Evolutionary conservation across 2,329 filamentous ascomycete species (phyloP).

Genomic region (Fusarium metavorans): DNA sequence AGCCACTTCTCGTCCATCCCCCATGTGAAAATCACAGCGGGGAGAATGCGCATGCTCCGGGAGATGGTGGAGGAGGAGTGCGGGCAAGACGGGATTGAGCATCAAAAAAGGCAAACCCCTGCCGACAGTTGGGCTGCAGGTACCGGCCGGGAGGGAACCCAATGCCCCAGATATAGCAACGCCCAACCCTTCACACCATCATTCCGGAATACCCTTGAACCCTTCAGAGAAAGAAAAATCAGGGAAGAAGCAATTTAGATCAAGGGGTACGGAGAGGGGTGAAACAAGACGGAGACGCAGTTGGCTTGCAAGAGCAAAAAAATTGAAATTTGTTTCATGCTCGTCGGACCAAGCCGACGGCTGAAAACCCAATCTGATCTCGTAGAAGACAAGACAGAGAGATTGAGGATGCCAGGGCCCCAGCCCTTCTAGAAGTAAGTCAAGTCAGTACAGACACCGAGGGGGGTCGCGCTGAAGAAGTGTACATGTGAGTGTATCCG

Average conservation of each 20-base stretch:
- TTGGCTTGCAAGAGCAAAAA: constrained; percentile 8
- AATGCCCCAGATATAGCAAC: constrained; percentile 27
- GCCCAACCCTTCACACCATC: constrained; percentile 35
- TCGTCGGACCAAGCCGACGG: constrained; percentile 27
- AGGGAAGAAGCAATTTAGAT: constrained; percentile 14
- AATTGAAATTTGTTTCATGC: constrained; percentile 22
- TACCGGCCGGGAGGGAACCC: constrained; percentile 40
- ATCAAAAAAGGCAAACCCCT: constrained; percentile 23
- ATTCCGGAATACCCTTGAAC: constrained; percentile 9
- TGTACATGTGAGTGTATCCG: constrained; percentile 19
- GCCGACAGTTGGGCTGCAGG: constrained; percentile 40
- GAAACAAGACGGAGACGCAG: constrained; percentile 12
- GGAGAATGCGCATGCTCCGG: constrained; percentile 9
- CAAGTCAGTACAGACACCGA: constrained; percentile 18
- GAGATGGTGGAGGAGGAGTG: constrained; percentile 29
- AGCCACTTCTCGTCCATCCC: constrained; percentile 15
- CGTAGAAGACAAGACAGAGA: constrained; percentile 19
- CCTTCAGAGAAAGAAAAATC: constrained; percentile 17
- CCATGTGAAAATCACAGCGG: constrained; percentile 12
- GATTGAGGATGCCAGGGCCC: constrained; percentile 23
- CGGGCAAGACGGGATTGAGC: constrained; percentile 9
- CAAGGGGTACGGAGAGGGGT: neutral
- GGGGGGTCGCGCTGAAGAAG: constrained; percentile 14
- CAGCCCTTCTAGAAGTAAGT: constrained; percentile 20
- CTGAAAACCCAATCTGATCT: constrained; percentile 21